These are phyloP conservation scores for Letharia columbiana DNA, from an alignment of 495 filamentous ascomycete genomes.

Conservation along the genomic window DNA sequence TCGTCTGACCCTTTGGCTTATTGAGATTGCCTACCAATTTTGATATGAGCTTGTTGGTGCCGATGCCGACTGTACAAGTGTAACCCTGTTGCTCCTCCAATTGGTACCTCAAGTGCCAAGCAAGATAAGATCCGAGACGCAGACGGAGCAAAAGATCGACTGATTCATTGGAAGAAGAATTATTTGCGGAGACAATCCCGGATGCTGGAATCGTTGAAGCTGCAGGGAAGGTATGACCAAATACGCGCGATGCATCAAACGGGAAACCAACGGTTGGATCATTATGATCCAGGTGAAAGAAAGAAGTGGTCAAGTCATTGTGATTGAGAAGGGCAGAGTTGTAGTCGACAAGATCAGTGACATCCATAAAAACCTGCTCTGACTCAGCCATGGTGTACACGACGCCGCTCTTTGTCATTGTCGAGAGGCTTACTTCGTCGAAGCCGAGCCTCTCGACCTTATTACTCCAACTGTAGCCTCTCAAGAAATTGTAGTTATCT, in stretches of 20 bases:
- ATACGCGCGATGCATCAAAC: slow-evolving; percentile 59
- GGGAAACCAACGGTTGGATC: slow-evolving; percentile 74
- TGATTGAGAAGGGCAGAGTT: slow-evolving; percentile 63
- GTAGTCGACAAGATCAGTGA: slow-evolving; percentile 76
- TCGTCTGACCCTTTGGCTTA: slow-evolving; percentile 81
- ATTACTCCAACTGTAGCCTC: slow-evolving; percentile 61
- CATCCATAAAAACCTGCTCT: slow-evolving; percentile 57
- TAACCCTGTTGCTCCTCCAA: slow-evolving; percentile 75
- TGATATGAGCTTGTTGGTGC: slow-evolving; percentile 73
- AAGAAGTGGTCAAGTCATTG: slow-evolving; percentile 56
- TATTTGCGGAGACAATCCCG: not conserved
- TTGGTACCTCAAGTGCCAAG: slow-evolving; percentile 56
- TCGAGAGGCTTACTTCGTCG: slow-evolving; percentile 53
- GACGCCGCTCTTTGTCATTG: not conserved
- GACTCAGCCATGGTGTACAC: slow-evolving; percentile 14
- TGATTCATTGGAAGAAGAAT: slow-evolving; percentile 7
- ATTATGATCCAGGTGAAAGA: slow-evolving; percentile 64
- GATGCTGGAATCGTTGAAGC: slow-evolving; percentile 20
- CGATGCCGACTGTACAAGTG: slow-evolving; percentile 78
- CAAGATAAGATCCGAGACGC: slow-evolving; percentile 65
- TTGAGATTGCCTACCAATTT: slow-evolving; percentile 79
- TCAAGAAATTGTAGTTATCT: slow-evolving; percentile 60
- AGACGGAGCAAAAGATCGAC: slow-evolving; percentile 44
- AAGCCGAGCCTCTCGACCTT: slow-evolving; percentile 75
- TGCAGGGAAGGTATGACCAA: slow-evolving; percentile 50